These are phyloP conservation scores for Prunus yedoensis DNA, from an alignment of 331 rosid genomes.

Conservation along the genomic window DNA sequence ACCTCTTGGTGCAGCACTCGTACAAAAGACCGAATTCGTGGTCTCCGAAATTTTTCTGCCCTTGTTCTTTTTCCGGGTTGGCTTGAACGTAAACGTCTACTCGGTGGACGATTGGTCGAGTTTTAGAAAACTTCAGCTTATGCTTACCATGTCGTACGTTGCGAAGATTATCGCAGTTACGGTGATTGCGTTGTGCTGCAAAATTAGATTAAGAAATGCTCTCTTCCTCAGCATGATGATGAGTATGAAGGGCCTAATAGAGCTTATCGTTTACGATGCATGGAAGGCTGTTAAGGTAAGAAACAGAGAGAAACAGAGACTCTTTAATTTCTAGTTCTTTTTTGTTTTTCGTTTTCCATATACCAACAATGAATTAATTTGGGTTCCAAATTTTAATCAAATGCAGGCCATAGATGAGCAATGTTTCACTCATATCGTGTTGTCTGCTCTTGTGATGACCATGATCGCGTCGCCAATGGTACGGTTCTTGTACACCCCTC, in stretches of 20 bases:
- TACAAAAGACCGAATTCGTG: constrained; percentile 56
- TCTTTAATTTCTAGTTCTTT: no score
- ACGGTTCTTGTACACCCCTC: constrained; percentile 26
- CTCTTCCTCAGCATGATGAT: constrained; percentile 57
- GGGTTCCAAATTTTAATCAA: background rate
- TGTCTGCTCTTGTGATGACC: constrained; percentile 10
- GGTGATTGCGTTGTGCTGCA: constrained; percentile 54
- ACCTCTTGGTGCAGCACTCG: constrained; percentile 70
- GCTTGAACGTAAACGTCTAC: constrained; percentile 47
- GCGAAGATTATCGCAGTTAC: constrained; percentile 53
- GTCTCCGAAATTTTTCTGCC: constrained; percentile 54
- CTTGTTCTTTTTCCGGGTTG: constrained; percentile 36
- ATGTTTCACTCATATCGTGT: constrained; percentile 11
- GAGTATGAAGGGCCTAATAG: constrained; percentile 71
- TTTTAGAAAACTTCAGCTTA: constrained; percentile 38
- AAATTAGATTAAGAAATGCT: constrained; percentile 59
- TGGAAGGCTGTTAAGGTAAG: constrained; percentile 14
- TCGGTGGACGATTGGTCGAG: constrained; percentile 47
- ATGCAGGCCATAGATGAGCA: constrained; percentile 27
- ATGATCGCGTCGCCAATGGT: constrained; percentile 24
- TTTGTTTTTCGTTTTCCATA: background rate
- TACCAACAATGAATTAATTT: background rate
- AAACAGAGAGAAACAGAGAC: no score
- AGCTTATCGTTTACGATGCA: constrained; percentile 30
- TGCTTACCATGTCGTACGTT: constrained; percentile 28